Conservation (phyloP, 129 eudicot species). For the Centella asiatica region DNA sequence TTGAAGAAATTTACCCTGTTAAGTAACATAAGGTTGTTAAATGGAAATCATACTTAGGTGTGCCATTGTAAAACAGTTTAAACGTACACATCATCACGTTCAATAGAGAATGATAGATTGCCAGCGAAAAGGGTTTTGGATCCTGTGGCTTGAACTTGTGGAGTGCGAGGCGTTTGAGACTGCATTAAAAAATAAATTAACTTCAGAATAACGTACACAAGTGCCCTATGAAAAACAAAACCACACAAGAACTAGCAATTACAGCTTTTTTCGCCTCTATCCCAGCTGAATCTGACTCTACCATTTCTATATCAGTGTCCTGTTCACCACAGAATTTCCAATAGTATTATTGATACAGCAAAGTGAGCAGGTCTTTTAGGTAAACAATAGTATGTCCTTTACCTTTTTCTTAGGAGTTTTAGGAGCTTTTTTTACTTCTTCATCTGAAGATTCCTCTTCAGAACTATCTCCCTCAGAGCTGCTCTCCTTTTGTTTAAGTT, state of each 20-base stretch:
- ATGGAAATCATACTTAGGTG: not conserved
- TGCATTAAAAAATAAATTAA: conserved; percentile 15
- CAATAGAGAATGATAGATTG: conserved; percentile 51
- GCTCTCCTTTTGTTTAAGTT: not conserved
- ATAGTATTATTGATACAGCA: not conserved
- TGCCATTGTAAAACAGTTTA: not conserved
- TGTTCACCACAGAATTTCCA: not conserved
- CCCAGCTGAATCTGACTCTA: conserved; percentile 14
- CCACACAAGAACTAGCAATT: not conserved
- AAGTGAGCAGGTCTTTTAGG: not conserved
- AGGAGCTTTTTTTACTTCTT: conserved; percentile 10
- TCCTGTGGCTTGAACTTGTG: conserved; percentile 44
- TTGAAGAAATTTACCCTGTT: conserved; percentile 68
- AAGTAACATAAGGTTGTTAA: conserved; percentile 7
- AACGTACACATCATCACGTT: conserved; percentile 66
- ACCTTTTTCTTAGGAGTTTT: conserved; percentile 31
- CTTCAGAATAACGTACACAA: not conserved
- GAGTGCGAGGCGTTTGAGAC: conserved; percentile 67
- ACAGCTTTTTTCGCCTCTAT: conserved; percentile 15
- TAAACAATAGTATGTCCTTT: not conserved
- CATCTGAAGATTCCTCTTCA: conserved; percentile 20
- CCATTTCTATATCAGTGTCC: conserved; percentile 27
- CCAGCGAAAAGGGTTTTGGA: conserved; percentile 84
- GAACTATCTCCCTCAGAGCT: conserved; percentile 17
- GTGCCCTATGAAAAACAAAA: not conserved